These are phyloP conservation scores for Oryza longistaminata DNA, from an alignment of 176 grass and related monocot species.

Conservation along the genomic window DNA sequence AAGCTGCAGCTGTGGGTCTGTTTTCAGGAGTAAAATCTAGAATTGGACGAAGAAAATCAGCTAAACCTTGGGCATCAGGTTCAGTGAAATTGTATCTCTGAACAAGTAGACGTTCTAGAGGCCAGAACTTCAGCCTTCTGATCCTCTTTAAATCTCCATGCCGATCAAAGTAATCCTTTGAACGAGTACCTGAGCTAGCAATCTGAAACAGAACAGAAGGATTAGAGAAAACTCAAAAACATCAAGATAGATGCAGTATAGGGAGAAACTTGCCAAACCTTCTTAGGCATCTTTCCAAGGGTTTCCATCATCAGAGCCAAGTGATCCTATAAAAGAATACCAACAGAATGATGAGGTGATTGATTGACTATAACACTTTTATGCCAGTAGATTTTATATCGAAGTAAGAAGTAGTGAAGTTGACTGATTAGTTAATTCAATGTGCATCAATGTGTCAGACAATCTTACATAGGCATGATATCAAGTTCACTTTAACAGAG, in stretches of 20 bases:
- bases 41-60: slow-evolving; percentile 74
- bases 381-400: not conserved
- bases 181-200: slow-evolving; percentile 61
- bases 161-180: slow-evolving; percentile 80
- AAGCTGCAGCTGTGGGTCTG: slow-evolving; percentile 66
- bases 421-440: slow-evolving; percentile 10
- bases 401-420: slow-evolving; percentile 14
- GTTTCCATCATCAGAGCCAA: slow-evolving; percentile 93
- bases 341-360: not conserved
- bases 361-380: slow-evolving; percentile 4
- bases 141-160: slow-evolving; percentile 85
- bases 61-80: slow-evolving; percentile 42
- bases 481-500: not conserved
- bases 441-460: not conserved
- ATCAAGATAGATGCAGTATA: not conserved
- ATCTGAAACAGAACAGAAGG: slow-evolving; percentile 45
- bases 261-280: slow-evolving; percentile 40
- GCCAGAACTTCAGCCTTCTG: slow-evolving; percentile 64
- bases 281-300: slow-evolving; percentile 86
- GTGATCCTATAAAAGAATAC: slow-evolving; percentile 65
- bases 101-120: slow-evolving; percentile 54
- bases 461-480: slow-evolving; percentile 20
- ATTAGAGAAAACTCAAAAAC: not conserved
- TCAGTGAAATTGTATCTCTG: slow-evolving; percentile 71
- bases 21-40: slow-evolving; percentile 73